Conservation (phyloP, 495 filamentous ascomycete genomes). For the Aspergillus ellipticus region DNA sequence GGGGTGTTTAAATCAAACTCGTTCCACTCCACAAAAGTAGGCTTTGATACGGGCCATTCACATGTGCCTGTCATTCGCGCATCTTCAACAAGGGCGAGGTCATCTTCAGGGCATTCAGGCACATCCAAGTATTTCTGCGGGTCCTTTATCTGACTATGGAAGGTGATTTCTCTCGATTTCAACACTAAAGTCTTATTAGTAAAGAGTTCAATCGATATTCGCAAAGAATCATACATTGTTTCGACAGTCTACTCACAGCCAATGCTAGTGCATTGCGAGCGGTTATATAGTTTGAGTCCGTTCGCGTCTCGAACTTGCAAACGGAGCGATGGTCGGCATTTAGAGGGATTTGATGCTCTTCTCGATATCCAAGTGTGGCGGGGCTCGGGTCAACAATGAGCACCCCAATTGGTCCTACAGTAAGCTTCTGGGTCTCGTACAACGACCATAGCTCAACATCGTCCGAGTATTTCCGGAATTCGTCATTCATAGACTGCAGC, state of each 20-base stretch:
- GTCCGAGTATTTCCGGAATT: constrained; percentile 22
- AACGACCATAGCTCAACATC: constrained; percentile 30
- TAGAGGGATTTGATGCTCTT: constrained; percentile 35
- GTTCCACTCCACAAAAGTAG: constrained; percentile 26
- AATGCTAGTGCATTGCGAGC: constrained; percentile 36
- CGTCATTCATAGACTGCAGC: constrained; percentile 27
- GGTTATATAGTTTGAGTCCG: constrained; percentile 39
- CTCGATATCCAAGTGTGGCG: constrained; percentile 40
- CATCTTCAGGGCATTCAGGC: constrained; percentile 22
- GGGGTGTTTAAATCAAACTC: constrained; percentile 14
- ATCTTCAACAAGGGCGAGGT: constrained; percentile 34
- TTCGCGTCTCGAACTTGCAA: constrained; percentile 41
- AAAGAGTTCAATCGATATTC: too few relatives aligned
- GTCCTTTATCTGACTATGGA: constrained; percentile 12
- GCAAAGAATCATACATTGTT: too few relatives aligned
- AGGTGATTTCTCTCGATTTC: too few relatives aligned
- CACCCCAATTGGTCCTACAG: constrained; percentile 6
- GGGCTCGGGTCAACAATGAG: constrained; percentile 43
- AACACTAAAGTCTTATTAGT: too few relatives aligned
- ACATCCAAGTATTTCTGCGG: constrained; percentile 23
- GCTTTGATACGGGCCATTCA: constrained; percentile 25
- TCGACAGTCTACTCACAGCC: constrained; percentile 6
- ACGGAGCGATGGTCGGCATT: constrained; percentile 47
- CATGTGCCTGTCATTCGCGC: constrained; percentile 32
- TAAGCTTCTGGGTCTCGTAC: constrained; percentile 31